A percentile compares a stretch with the other conserved stretches of the same genome.
These are phyloP conservation scores for Leccinum griseonigrum DNA, from an alignment of 1,284 basidiomycete genomes.

Conservation along the genomic window DNA sequence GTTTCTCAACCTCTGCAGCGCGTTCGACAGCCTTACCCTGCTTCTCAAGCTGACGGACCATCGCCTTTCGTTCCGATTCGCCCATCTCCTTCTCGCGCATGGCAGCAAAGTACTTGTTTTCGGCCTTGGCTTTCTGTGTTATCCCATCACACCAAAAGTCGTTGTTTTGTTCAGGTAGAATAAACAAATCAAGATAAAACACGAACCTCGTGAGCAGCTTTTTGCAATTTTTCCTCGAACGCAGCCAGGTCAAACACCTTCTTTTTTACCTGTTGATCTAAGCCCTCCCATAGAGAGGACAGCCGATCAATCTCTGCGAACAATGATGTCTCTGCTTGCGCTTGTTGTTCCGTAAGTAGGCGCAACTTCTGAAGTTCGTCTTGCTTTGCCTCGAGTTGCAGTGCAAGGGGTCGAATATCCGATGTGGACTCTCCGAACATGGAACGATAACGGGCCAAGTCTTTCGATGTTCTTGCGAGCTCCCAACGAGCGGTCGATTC, in stretches of 20 bases:
- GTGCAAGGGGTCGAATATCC: conserved; percentile 51
- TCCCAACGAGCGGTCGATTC: conserved; percentile 56
- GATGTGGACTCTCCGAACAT: conserved; percentile 58
- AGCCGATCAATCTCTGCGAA: conserved; percentile 87
- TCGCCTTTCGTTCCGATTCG: conserved; percentile 73
- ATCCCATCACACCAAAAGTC: background rate
- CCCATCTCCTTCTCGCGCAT: conserved; percentile 89
- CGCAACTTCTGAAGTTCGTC: conserved; percentile 58
- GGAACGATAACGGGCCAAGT: conserved; percentile 60
- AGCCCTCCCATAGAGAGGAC: conserved; percentile 83
- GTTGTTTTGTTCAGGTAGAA: background rate
- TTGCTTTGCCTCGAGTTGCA: conserved; percentile 62
- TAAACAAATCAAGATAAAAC: background rate
- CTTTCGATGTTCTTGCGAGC: conserved; percentile 43
- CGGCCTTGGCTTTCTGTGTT: conserved; percentile 83
- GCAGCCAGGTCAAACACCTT: conserved; percentile 82
- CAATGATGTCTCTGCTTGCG: conserved; percentile 70
- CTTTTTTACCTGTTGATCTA: conserved; percentile 79
- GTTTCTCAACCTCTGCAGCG: conserved; percentile 65
- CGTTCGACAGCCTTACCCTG: conserved; percentile 77
- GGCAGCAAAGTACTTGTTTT: conserved; percentile 91
- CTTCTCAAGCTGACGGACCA: conserved; percentile 68
- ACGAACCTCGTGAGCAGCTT: conserved; percentile 62
- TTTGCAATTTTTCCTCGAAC: conserved; percentile 75
- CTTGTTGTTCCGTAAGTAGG: conserved; percentile 52